Evolutionary conservation across 495 filamentous ascomycete genomes (phyloP).

Genomic region (Aspergillus baeticus): DNA sequence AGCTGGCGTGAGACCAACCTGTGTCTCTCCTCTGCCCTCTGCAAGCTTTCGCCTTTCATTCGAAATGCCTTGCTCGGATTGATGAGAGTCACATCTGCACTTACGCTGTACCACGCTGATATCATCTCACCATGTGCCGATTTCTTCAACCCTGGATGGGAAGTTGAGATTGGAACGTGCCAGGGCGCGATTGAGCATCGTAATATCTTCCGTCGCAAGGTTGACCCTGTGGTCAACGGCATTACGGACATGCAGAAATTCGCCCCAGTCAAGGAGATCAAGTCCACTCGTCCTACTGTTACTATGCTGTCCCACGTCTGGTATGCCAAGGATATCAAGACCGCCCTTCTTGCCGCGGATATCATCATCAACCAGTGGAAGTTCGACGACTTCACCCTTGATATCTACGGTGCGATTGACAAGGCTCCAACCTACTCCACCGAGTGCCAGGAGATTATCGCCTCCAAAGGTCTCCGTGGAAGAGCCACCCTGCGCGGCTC

Average conservation of each 20-base stretch:
- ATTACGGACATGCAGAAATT: constrained; percentile 67
- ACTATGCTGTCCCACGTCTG: constrained; percentile 65
- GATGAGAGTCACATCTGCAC: constrained; percentile 57
- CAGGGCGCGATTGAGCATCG: constrained; percentile 58
- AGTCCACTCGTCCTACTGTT: constrained; percentile 56
- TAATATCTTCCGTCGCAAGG: constrained; percentile 58
- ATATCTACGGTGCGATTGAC: constrained; percentile 63
- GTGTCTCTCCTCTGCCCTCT: constrained; percentile 59
- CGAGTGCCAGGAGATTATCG: constrained; percentile 61
- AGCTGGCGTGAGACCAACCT: constrained; percentile 63
- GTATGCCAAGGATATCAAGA: constrained; percentile 68
- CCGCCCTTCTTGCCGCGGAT: constrained; percentile 59
- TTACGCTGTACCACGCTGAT: constrained; percentile 64
- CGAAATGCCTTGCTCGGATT: constrained; percentile 54
- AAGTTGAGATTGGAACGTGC: constrained; percentile 62
- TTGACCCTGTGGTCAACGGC: constrained; percentile 68
- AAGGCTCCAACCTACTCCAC: constrained; percentile 59
- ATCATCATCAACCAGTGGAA: constrained; percentile 67
- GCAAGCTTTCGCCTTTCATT: constrained; percentile 57
- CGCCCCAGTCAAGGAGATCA: constrained; percentile 56
- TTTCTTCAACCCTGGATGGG: constrained; percentile 69
- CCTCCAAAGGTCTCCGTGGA: constrained; percentile 55
- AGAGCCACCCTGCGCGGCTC: constrained; percentile 55
- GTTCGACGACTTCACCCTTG: constrained; percentile 60
- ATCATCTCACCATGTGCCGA: constrained; percentile 63